Evolutionary conservation across 2,329 filamentous ascomycete genomes (phyloP).

Genomic region (Trichoderma hamatum): DNA sequence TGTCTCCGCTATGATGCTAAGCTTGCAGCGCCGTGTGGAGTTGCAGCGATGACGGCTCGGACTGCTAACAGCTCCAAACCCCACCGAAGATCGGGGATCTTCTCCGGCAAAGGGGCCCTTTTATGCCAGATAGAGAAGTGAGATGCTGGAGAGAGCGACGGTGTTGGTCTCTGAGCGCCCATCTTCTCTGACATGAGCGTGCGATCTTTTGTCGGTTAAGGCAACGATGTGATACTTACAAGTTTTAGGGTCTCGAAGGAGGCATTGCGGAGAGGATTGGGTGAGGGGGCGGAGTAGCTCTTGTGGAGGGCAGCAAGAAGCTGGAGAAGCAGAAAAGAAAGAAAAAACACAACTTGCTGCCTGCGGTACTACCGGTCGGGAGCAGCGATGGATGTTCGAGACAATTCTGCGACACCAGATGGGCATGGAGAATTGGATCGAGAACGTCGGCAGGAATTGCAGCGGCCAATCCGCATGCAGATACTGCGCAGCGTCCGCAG

Average conservation of each 20-base stretch:
- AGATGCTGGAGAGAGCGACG: background rate
- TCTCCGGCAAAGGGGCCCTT: conserved; percentile 6
- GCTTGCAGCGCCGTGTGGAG: conserved; percentile 26
- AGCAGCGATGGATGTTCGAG: conserved; percentile 18
- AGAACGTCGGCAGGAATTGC: conserved; percentile 16
- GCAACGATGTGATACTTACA: background rate
- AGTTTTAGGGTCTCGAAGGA: background rate
- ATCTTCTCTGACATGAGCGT: conserved; percentile 6
- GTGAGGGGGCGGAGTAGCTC: background rate
- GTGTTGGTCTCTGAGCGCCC: background rate
- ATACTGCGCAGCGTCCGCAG: background rate
- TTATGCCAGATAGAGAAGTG: conserved; percentile 1
- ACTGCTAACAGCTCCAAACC: background rate
- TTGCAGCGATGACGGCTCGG: conserved; percentile 7
- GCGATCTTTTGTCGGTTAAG: conserved; percentile 5
- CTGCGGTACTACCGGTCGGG: conserved; percentile 10
- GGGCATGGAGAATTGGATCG: conserved; percentile 7
- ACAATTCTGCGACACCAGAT: conserved; percentile 19
- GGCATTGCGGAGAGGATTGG: background rate
- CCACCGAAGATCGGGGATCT: conserved; percentile 24
- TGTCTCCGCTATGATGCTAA: conserved; percentile 27
- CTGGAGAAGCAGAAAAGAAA: background rate
- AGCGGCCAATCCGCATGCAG: conserved; percentile 22
- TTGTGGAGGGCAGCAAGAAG: background rate
- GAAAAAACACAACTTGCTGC: background rate